Base-by-base conservation (phyloP, 805 yeast species). In the Candida takata region DNA sequence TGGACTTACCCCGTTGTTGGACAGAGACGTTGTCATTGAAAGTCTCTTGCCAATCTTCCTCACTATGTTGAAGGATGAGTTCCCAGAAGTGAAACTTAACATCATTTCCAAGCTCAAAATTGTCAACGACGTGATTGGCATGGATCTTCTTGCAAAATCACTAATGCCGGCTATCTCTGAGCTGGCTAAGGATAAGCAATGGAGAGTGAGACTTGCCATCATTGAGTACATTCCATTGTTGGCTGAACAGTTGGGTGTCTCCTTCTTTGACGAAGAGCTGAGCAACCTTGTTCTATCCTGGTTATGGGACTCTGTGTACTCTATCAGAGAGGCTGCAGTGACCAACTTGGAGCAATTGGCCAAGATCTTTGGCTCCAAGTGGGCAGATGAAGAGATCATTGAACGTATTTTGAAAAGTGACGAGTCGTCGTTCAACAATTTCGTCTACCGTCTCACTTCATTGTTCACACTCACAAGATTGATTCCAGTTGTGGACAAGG, bases 181-280 rank as follows among this genome's bases (percentile, higher is more conserved):
- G 48, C 71, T 92, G 47, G 97, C 98, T 9, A 88, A 87, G 56
- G 98, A 92, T 63, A 82, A 82, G 52, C 90, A 88, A 55, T 92
- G 99, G 99, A 78, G 99, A 55, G 97, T 92, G 20, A 78, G 97
- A 57, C 70, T 92, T 57, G 97, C 97, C 9, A 92, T 92, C 43
- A 92, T 92, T 54, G 95, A 92, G 58, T 92, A 92, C 63, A 86
- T 88, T 47, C 99, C 99, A 21, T 70, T 90, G 44, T 69, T 92
- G 47, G 97, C 97, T 7, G 83, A 84, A 51, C 97, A 92, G 63
- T 69, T 92, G 41, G 98, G 98, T 20, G 88, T 84, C 35, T 79
- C 85, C 20, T 87, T 90, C 54, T 92, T 92, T 62, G 92, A 92
- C 60, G 84, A 85, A 57, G 95, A 88, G 52, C 69, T 92, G 46